Conservation (phyloP, 2,329 filamentous ascomycete genomes). For the Sclerotinia borealis region DNA sequence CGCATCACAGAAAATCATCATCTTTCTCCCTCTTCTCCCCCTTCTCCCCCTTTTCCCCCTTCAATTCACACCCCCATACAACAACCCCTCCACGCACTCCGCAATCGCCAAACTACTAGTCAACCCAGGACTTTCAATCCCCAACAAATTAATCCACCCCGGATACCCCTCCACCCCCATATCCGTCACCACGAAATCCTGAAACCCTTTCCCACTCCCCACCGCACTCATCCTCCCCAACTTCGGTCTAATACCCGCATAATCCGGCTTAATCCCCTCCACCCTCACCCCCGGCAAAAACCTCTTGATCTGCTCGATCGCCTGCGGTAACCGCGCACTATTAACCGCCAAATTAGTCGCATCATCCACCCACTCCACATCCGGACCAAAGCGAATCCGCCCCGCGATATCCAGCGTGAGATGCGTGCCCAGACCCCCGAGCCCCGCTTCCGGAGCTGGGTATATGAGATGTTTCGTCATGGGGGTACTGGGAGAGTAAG, state of each 20-base stretch:
- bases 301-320: slow-evolving; percentile 65
- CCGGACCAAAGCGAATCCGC: slow-evolving; percentile 83
- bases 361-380: slow-evolving; percentile 83
- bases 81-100: slow-evolving; percentile 57
- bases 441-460: slow-evolving; percentile 75
- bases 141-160: slow-evolving; percentile 84
- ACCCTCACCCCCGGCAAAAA: slow-evolving; percentile 74
- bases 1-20: too few relatives aligned
- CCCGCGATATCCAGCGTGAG: slow-evolving; percentile 84
- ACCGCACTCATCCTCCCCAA: slow-evolving; percentile 55
- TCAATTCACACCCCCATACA: slow-evolving; percentile 24
- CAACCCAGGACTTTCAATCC: slow-evolving; percentile 88
- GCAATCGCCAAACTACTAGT: slow-evolving; percentile 83
- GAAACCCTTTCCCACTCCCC: slow-evolving; percentile 60
- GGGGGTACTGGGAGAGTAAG: slow-evolving; percentile 63
- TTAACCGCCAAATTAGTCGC: slow-evolving; percentile 66
- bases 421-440: slow-evolving; percentile 84
- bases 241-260: slow-evolving; percentile 89
- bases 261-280: slow-evolving; percentile 66
- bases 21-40: background rate
- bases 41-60: too few relatives aligned
- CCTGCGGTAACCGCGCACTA: slow-evolving; percentile 54
- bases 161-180: slow-evolving; percentile 65
- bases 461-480: slow-evolving; percentile 72
- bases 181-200: slow-evolving; percentile 71